These are phyloP conservation scores for Tricholoma hemisulphureum DNA, from an alignment of 768 basidiomycete genomes.

Conservation along the genomic window DNA sequence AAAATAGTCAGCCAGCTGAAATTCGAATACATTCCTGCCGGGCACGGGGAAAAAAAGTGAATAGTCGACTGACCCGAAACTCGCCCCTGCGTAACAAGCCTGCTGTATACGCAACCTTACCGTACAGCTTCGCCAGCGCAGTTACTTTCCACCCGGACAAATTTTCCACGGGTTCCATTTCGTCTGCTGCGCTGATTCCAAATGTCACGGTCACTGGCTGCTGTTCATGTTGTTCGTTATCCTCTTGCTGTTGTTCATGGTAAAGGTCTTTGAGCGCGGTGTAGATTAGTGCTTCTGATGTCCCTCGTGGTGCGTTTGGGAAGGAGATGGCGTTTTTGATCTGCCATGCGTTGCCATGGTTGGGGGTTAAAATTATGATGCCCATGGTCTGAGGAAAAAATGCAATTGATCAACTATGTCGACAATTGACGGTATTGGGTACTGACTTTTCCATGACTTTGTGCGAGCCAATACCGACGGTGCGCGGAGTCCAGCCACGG, in stretches of 20 bases:
- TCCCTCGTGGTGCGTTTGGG: constrained; percentile 51
- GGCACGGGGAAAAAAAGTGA: not conserved
- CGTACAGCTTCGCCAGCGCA: constrained; percentile 43
- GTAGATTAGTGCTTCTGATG: constrained; percentile 52
- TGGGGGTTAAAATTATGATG: constrained; percentile 50
- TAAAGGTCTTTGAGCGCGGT: constrained; percentile 44
- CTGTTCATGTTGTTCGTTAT: constrained; percentile 3
- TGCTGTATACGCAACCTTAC: constrained; percentile 36
- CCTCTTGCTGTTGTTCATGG: constrained; percentile 14
- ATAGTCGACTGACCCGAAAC: constrained; percentile 37
- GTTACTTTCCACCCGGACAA: constrained; percentile 47
- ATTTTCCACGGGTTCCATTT: constrained; percentile 41
- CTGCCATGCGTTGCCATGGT: constrained; percentile 43
- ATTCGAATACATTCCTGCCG: too few relatives aligned
- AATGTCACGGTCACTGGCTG: constrained; percentile 42
- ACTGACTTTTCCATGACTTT: constrained; percentile 29
- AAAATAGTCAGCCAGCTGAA: not conserved
- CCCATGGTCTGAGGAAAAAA: constrained; percentile 38
- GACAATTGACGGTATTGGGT: not conserved
- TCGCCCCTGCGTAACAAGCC: constrained; percentile 42
- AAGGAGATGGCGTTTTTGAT: constrained; percentile 59
- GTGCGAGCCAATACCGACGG: constrained; percentile 56
- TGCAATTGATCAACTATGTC: not conserved
- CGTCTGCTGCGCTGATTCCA: constrained; percentile 45
- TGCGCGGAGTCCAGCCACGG: constrained; percentile 58